Base-by-base conservation (phyloP, 2,329 filamentous ascomycete genomes). In the Golovinomyces cichoracearum region DNA sequence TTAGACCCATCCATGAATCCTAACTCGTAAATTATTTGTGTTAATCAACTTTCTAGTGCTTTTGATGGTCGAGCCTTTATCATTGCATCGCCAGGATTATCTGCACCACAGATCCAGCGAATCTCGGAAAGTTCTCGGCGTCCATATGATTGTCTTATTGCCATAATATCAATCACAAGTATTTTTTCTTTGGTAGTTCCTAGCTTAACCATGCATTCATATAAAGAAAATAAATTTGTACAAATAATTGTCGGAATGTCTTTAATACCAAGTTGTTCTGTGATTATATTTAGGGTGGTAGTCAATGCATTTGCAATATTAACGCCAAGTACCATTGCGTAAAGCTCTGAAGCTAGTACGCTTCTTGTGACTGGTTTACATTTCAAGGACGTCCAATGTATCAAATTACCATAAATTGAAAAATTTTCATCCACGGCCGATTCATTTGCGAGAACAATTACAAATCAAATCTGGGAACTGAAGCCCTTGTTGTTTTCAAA, bases 181-280 rank as follows among this genome's bases (percentile, higher is more conserved):
- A 23, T 2, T 22, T 48, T 48, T 17, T 47, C n/a, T n/a, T n/a
- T n/a, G n/a, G n/a, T n/a, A n/a, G n/a, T n/a, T n/a, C n/a, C n/a
- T n/a, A n/a, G n/a, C 44, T 35, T 50, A 6, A n/a, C 37, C 44
- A 21, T 26, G 44, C 4, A 33, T 25, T 42, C 47, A 25, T 35
- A 47, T 50, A 19, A 50, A 21, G 15, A 50, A n/a, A 19, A 33
- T 48, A 4, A 35, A 29, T 27, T 48, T 45, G 40, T 50, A 37
- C 31, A 50, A 21, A 55, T 22, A 40, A 48, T 22, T 5, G 25
- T 27, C 4, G 31, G 33, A 4, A 48, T 25, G 13, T 5, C 17
- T 19, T 46, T 21, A 10, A 31, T n/a, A 27, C 25, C 13, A 46
- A 46, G 25, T 10, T 38, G n/a, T 17, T 38, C 35, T 9, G 17